Evolutionary conservation across 441 rosid genomes (phyloP), one percentile per base, ranked within the genome.

Genomic region (Erodium texanum): DNA sequence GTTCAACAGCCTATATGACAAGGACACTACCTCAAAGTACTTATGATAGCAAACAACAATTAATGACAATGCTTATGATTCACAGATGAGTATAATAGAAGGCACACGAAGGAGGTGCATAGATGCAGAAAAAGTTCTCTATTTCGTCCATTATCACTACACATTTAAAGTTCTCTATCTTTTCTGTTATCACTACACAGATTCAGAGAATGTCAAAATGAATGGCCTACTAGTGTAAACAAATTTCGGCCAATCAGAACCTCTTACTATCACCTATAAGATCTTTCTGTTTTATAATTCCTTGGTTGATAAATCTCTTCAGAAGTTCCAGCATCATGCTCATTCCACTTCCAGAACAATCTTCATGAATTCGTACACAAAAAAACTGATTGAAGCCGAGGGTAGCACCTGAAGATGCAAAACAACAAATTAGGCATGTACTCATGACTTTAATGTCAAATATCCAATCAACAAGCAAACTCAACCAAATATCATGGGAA

Each of bases 341-440:
- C 78, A 83, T 64, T 84, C 84, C 75, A 85, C 96, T 84, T 84
- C 77, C 71, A 88, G 87, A 70, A 86, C 85, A 75, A 90, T 83
- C 92, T 90, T 90, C 96, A 88, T 90, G 76, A 71, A 87, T 75
- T 90, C 92, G 10, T 90, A 90, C 48, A 87, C 92, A 72, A 90
- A 87, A 82, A 81, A 90, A 78, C 91, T 88, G 68, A 83, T 84
- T 3, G 95, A 71, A 74, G 97, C 97, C 0, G 97, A 90, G 61
- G 94, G 97, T 69, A 86, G 88, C 7, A 88, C 97, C 97, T 90
- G 86, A 62, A 65, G 45, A 70, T 41, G 68, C 65, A 81, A 73
- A 50, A 73, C 20, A 62, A 10, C 45, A 38, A 38, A 38, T 38
- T 11, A 38, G 1, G 10, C 11, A 38, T 0, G 45, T 38, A 10